Conservation (phyloP, 805 yeast genomes). For the Cyberlindnera nakhonratchasimensis region DNA sequence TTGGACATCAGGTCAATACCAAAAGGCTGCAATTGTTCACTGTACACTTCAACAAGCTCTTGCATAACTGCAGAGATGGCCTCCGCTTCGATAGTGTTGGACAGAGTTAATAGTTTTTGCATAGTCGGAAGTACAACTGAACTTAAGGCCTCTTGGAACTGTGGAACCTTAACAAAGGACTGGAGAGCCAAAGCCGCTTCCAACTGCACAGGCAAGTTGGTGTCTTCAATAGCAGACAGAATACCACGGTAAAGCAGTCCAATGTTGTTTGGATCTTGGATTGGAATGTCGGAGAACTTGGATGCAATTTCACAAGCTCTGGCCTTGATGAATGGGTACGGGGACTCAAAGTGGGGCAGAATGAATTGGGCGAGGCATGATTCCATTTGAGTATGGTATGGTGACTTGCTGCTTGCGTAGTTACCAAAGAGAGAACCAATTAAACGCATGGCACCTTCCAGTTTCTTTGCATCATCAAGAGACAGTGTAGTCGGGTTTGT, state of each 20-base stretch:
- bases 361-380: conserved; percentile 58
- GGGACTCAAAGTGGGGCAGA: conserved; percentile 66
- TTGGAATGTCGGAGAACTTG: conserved; percentile 59
- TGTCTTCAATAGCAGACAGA: conserved; percentile 37
- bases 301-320: conserved; percentile 65
- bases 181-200: conserved; percentile 86
- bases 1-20: conserved; percentile 66
- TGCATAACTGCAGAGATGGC: conserved; percentile 88
- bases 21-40: conserved; percentile 88
- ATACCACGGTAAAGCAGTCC: conserved; percentile 45
- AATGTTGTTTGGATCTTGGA: conserved; percentile 37
- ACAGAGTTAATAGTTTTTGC: conserved; percentile 69
- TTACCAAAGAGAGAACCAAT: conserved; percentile 69
- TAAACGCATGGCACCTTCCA: conserved; percentile 77
- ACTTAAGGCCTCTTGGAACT: conserved; percentile 66
- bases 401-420: conserved; percentile 51
- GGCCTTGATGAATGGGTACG: conserved; percentile 67
- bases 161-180: conserved; percentile 61
- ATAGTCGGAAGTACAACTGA: conserved; percentile 73
- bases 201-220: conserved; percentile 68
- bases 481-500: conserved; percentile 31
- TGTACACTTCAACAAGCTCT: conserved; percentile 86
- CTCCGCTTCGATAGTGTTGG: conserved; percentile 83
- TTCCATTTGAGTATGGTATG: conserved; percentile 63
- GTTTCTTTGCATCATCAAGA: conserved; percentile 55